Evolutionary conservation across 805 yeast species (phyloP).

Genomic region (Teunomyces aglyptinius): DNA sequence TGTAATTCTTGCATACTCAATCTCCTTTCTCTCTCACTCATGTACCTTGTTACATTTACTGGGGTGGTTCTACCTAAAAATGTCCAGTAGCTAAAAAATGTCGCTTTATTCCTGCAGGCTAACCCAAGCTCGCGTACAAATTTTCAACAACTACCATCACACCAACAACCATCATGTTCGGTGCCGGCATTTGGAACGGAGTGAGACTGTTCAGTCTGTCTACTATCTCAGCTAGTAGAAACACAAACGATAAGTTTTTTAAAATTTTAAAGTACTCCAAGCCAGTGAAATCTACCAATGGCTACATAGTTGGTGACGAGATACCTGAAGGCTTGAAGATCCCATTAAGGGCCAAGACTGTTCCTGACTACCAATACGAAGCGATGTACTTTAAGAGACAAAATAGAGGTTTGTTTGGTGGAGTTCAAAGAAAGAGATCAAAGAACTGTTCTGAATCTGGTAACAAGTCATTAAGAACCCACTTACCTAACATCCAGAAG

Average conservation of each 20-base stretch:
- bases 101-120: background rate
- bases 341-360: conserved; percentile 19
- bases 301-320: conserved; percentile 38
- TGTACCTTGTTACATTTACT: background rate
- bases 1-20: background rate
- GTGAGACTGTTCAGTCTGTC: conserved; percentile 4
- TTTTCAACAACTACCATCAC: background rate
- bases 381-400: conserved; percentile 77
- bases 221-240: background rate
- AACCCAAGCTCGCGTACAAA: background rate
- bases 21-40: too few relatives aligned
- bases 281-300: conserved; percentile 31
- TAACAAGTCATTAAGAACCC: conserved; percentile 69
- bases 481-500: conserved; percentile 78
- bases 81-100: background rate
- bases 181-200: conserved; percentile 6
- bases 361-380: conserved; percentile 57
- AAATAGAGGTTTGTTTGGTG: conserved; percentile 89
- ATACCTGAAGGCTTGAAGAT: conserved; percentile 24
- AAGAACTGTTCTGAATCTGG: conserved; percentile 74
- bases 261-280: conserved; percentile 40
- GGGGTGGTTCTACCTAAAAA: background rate
- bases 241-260: conserved; percentile 32
- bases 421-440: conserved; percentile 74
- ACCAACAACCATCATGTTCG: conserved; percentile 4